Base-by-base conservation (phyloP, 2,329 filamentous ascomycete genomes). In the Teratosphaeria nubilosa region DNA sequence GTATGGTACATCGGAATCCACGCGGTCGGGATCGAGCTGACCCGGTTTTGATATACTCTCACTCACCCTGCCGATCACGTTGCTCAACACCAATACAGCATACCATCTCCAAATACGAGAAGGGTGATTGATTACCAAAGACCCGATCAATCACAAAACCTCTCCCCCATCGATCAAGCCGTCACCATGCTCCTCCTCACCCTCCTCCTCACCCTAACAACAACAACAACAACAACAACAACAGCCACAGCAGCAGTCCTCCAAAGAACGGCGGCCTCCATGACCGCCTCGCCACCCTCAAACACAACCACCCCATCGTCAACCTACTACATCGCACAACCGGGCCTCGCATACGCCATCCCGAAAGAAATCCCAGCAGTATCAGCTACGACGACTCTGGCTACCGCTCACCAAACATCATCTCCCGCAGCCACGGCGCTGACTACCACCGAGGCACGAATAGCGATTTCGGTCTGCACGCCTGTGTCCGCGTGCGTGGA, bases 401-500 rank as follows among this genome's bases (percentile, higher is more conserved):
- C 27, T 22, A 11, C 13, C 13, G 20, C 31, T 34, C 32, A 14
- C 13, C 34, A 13, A 41, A 16, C 11, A n/a, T 14, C 34, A n/a
- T n/a, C 34, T 16, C 16, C 34, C 16, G 13, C 34, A 5, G 16
- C 11, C 13, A 41, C 55, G 11, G 20, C 16, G 22, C 10, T 20
- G 20, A 34, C 27, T n/a, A 27, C 27, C 45, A 25, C 20, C 14
- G 41, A 22, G 41, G 32, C 30, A n/a, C 25, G 30, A 16, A 30
- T 30, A 7, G 51, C 25, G 4, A 13, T 14, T 5, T 24, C 30
- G 25, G 50, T 11, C n/a, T 62, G 60, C 51, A 57, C 55, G 14
- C 50, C 56, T 27, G 10, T 24, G 13, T 54, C 25, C 9, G 53
- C 57, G 14, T 62, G 60, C 54, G 22, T 59, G 10, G 60, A 62